Evolutionary conservation across 2,329 filamentous ascomycete species (phyloP).

Genomic region (Volutella citrinella): DNA sequence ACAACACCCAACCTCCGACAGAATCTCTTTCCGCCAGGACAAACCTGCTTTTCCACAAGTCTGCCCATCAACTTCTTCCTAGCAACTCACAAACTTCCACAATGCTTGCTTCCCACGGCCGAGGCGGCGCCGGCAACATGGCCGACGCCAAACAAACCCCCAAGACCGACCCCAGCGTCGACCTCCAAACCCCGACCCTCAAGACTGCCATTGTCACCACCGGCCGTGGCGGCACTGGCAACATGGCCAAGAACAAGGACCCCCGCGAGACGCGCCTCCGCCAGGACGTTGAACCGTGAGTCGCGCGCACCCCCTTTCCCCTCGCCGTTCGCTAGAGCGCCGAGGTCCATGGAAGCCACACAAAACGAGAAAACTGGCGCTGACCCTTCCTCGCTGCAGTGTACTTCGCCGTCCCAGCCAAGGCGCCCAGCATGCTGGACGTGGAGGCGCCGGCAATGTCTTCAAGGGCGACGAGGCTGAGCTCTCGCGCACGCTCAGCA

Average conservation of each 20-base stretch:
- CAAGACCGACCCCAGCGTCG: slow-evolving; percentile 53
- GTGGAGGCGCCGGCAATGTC: slow-evolving; percentile 74
- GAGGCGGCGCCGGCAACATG: slow-evolving; percentile 78
- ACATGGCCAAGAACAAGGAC: slow-evolving; percentile 76
- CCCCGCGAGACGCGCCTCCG: slow-evolving; percentile 70
- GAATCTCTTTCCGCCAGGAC: too few relatives aligned
- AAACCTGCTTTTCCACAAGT: too few relatives aligned
- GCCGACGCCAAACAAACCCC: slow-evolving; percentile 50
- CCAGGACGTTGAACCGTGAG: slow-evolving; percentile 78
- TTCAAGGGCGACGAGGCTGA: slow-evolving; percentile 46
- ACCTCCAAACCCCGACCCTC: slow-evolving; percentile 78
- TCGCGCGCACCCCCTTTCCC: slow-evolving; percentile 24
- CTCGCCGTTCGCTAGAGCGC: too few relatives aligned
- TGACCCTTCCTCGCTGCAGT: slow-evolving; percentile 31
- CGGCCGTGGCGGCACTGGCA: slow-evolving; percentile 82
- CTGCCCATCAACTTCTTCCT: too few relatives aligned
- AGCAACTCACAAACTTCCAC: too few relatives aligned
- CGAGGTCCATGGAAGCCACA: too few relatives aligned
- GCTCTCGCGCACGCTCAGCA: slow-evolving; percentile 24
- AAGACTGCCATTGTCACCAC: slow-evolving; percentile 85
- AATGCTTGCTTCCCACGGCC: slow-evolving; percentile 64
- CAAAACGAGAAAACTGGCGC: not conserved
- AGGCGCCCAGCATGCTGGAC: slow-evolving; percentile 64
- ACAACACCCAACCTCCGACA: too few relatives aligned
- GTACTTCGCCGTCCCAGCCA: slow-evolving; percentile 54